Evolutionary conservation across 1,284 basidiomycete genomes (phyloP).

Genomic region (Moesziomyces aphidis): DNA sequence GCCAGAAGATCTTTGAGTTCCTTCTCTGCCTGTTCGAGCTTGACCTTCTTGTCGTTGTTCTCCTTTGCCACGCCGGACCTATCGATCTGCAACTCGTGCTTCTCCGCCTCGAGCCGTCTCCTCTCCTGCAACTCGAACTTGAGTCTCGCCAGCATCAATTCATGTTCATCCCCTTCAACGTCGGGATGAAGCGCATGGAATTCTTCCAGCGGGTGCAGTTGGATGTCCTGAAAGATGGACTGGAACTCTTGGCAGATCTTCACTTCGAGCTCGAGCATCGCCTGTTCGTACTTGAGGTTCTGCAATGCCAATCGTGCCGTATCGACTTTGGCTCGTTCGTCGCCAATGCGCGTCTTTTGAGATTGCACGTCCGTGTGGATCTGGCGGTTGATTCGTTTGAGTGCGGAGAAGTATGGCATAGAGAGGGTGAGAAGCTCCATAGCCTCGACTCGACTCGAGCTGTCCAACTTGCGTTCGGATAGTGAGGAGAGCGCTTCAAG

Average conservation of each 20-base stretch:
- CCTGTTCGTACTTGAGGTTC: conserved; percentile 48
- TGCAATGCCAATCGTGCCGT: conserved; percentile 29
- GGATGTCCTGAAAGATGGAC: conserved; percentile 46
- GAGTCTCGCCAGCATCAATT: conserved; percentile 36
- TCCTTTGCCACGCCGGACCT: conserved; percentile 33
- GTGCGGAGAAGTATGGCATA: conserved; percentile 21
- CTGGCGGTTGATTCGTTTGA: conserved; percentile 30
- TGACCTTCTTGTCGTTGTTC: conserved; percentile 45
- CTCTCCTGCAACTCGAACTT: conserved; percentile 41
- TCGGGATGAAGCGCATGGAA: conserved; percentile 15
- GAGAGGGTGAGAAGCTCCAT: conserved; percentile 25
- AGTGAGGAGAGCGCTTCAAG: neutral
- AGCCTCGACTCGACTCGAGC: neutral
- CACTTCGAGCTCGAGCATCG: conserved; percentile 45
- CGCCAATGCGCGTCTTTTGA: conserved; percentile 26
- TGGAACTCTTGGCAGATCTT: conserved; percentile 44
- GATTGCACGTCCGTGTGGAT: conserved; percentile 27
- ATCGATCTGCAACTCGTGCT: conserved; percentile 30
- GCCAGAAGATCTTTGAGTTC: conserved; percentile 23
- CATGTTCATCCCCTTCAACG: conserved; percentile 20
- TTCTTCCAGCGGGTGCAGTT: conserved; percentile 28
- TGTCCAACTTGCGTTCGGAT: neutral
- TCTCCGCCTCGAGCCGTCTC: conserved; percentile 32
- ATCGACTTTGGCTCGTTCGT: conserved; percentile 39
- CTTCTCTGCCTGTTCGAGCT: conserved; percentile 36